Conservation (phyloP, 257 asterid genomes). For the Buddleja alternifolia region DNA sequence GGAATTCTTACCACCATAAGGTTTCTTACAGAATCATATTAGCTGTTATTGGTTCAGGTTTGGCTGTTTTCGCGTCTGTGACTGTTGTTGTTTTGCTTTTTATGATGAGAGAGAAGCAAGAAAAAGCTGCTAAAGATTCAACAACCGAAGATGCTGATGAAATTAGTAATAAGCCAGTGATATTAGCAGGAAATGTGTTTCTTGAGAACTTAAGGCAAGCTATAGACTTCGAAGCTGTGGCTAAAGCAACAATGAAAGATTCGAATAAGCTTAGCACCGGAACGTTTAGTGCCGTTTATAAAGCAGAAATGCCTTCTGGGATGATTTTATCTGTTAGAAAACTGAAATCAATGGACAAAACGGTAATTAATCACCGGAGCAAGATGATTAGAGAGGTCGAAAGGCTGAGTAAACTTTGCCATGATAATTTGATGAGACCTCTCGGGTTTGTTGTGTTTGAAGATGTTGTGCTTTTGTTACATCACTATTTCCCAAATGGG, state of each 20-base stretch:
- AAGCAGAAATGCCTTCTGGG: conserved; percentile 98
- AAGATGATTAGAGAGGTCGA: conserved; percentile 95
- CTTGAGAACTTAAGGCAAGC: conserved; percentile 86
- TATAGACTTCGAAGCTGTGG: conserved; percentile 80
- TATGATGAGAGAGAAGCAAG: conserved; percentile 94
- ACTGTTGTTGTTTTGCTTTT: conserved; percentile 75
- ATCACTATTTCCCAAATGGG: conserved; percentile 62
- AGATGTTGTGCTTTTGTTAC: conserved; percentile 74
- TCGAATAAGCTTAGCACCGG: conserved; percentile 69
- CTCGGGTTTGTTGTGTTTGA: conserved; percentile 84
- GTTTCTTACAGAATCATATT: conserved; percentile 81
- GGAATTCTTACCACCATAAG: conserved; percentile 60
- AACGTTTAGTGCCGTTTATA: conserved; percentile 84
- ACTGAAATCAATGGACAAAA: conserved; percentile 78
- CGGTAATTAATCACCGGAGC: conserved; percentile 68
- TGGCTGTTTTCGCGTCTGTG: conserved; percentile 83
- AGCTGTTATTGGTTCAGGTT: conserved; percentile 86
- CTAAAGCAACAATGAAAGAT: conserved; percentile 76
- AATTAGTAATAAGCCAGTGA: conserved; percentile 51
- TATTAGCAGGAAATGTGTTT: conserved; percentile 82
- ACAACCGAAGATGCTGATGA: conserved; percentile 35
- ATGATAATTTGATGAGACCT: conserved; percentile 79
- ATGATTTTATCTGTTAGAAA: conserved; percentile 72
- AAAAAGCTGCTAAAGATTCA: conserved; percentile 60
- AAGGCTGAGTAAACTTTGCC: conserved; percentile 79